phyloP scores from a whole-genome alignment of 371 early-diverging fungal genomes.

The Rhizopus microsporus region DNA sequence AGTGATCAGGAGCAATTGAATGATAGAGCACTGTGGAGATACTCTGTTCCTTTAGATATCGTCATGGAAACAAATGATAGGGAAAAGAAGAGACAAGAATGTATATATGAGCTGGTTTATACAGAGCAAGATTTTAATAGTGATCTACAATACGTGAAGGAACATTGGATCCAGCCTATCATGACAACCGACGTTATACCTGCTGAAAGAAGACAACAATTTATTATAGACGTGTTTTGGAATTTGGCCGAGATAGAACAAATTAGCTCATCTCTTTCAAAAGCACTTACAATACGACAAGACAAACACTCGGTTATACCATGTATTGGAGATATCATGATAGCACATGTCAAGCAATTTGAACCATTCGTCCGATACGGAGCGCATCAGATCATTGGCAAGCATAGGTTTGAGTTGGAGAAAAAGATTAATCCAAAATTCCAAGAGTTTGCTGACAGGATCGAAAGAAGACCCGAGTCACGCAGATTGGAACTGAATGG shows the following conservation, averaged over 20 bases:
- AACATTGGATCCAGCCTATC: conserved; percentile 77
- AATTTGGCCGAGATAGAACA: conserved; percentile 77
- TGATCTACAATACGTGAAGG: conserved; percentile 28
- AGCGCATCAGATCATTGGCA: conserved; percentile 83
- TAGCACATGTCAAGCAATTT: conserved; percentile 69
- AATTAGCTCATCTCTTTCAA: conserved; percentile 70
- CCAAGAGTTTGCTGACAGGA: conserved; percentile 72
- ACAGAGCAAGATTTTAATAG: conserved; percentile 32
- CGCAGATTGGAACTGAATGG: conserved; percentile 78
- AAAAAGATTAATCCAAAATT: conserved; percentile 67
- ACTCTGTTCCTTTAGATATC: conserved; percentile 30
- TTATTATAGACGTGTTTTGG: conserved; percentile 83
- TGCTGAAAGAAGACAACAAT: conserved; percentile 59
- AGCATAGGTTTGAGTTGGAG: conserved; percentile 79
- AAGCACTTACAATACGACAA: conserved; percentile 72
- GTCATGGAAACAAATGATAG: conserved; percentile 12
- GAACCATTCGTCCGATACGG: conserved; percentile 88
- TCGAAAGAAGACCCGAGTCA: conserved; percentile 75
- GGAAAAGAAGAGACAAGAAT: conserved; percentile 36
- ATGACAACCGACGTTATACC: conserved; percentile 69
- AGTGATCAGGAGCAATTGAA: background rate
- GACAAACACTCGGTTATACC: conserved; percentile 71
- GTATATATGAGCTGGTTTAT: conserved; percentile 36
- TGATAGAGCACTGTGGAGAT: conserved; percentile 24
- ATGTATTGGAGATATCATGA: conserved; percentile 83